These are phyloP conservation scores for Phallus indusiatus DNA, from an alignment of 768 basidiomycete genomes.

Conservation along the genomic window DNA sequence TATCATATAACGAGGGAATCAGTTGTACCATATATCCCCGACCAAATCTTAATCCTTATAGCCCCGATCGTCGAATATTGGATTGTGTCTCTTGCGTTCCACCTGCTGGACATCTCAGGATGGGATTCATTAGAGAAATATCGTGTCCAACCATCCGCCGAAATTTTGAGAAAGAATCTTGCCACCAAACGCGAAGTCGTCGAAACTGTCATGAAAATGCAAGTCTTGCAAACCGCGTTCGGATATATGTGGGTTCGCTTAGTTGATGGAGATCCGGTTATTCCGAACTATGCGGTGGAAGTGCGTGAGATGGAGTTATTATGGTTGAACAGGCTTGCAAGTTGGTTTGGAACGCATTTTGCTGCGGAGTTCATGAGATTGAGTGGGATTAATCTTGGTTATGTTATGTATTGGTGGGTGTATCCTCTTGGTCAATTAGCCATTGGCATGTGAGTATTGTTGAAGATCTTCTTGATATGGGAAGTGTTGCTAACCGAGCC, in stretches of 20 bases:
- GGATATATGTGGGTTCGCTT: background rate
- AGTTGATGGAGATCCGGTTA: background rate
- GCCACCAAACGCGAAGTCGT: constrained; percentile 3
- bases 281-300: background rate
- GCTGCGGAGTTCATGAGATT: background rate
- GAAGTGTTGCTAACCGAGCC: background rate
- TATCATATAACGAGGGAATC: background rate
- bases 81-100: background rate
- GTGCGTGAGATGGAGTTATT: background rate
- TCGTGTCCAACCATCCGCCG: constrained; percentile 2
- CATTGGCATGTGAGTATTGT: background rate
- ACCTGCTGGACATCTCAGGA: constrained; percentile 3
- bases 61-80: background rate
- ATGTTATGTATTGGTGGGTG: constrained; percentile 5
- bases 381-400: background rate
- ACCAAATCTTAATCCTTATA: background rate
- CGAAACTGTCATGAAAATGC: constrained; percentile 6
- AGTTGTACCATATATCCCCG: background rate
- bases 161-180: constrained; percentile 4
- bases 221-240: background rate
- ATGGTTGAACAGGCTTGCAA: constrained; percentile 12
- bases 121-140: constrained; percentile 5
- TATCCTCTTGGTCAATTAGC: constrained; percentile 2
- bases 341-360: background rate
- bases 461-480: background rate